Base-by-base conservation (phyloP, 805 yeast genomes). In the Candida sanyiensis region DNA sequence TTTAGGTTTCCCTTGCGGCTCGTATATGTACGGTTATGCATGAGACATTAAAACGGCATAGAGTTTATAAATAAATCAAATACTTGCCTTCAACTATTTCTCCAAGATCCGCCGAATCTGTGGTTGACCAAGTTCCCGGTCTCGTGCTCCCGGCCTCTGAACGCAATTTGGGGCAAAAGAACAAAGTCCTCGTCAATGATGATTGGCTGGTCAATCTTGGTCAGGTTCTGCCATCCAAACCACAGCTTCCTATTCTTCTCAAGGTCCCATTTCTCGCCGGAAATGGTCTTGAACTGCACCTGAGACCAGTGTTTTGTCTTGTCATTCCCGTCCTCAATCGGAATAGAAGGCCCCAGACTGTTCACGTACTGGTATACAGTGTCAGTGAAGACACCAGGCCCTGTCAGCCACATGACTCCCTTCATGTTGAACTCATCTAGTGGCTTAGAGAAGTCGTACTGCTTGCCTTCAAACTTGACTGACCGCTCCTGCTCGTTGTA, bases 401-500 rank as follows among this genome's bases (percentile, higher is more conserved):
- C 80, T 1, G 80, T 73, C 72, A 78, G 70, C 39, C 61, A 63
- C 39, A 69, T 59, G 22, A 73, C 65, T 50, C 81, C 87, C 8
- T 80, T 75, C 6, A 90, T 90, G 17, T 66, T 62, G 4, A 35
- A 35, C 43, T 77, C 80, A 45, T 73, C 71, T 7, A 82, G 79
- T 35, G 68, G 62, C 0, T 73, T 64, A n/a, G n/a, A n/a, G 38
- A 68, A 62, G 43, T 49, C 45, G 21, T 43, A 50, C 20, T 54
- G 22, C 13, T 16, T 5, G 35, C 67, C 58, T 7, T 43, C 47
- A 22, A 46, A 33, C 3, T 41, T 34, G 26, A 45, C 35, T 6
- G 39, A 59, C 20, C 59, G 52, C 1, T 61, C 61, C 4, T 59
- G 52, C 10, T 13, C 7, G 18, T 52, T 47, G 29, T 63, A 59